Conservation (phyloP, 1,284 basidiomycete genomes). For the Ustilago shanxiensis region DNA sequence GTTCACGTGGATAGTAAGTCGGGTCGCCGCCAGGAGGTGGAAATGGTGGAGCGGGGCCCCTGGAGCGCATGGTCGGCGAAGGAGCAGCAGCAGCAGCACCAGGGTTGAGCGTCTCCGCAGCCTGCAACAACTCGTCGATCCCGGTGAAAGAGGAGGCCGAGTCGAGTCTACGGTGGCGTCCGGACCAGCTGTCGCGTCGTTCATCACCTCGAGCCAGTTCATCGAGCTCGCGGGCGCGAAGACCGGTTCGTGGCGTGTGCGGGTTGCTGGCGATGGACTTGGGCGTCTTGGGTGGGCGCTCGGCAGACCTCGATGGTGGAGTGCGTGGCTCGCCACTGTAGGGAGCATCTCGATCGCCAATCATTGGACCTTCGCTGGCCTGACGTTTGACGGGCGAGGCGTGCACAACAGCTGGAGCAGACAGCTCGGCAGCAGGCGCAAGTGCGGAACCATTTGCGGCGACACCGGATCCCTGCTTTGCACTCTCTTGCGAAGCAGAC, state of each 20-base stretch:
- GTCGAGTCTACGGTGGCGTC: conserved; percentile 41
- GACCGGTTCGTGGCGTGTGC: conserved; percentile 43
- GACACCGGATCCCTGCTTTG: neutral
- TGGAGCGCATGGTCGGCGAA: conserved; percentile 33
- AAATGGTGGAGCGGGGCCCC: conserved; percentile 23
- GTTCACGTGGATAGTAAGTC: conserved; percentile 34
- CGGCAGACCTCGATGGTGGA: conserved; percentile 36
- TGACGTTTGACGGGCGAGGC: conserved; percentile 50
- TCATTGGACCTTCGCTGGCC: conserved; percentile 49
- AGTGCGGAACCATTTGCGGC: conserved; percentile 17
- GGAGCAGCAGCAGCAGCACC: conserved; percentile 44
- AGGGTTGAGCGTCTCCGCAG: conserved; percentile 66
- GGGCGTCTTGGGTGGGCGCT: conserved; percentile 48
- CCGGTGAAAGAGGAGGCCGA: conserved; percentile 59
- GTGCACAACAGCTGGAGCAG: conserved; percentile 19
- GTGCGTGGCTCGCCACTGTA: conserved; percentile 31
- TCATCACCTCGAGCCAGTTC: conserved; percentile 40
- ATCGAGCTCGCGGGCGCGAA: conserved; percentile 41
- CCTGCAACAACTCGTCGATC: conserved; percentile 68
- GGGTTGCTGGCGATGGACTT: conserved; percentile 38
- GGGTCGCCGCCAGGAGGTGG: conserved; percentile 25
- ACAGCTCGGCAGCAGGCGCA: conserved; percentile 37
- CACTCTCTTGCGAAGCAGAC: conserved; percentile 36
- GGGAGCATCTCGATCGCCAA: conserved; percentile 24
- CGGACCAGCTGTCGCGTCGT: conserved; percentile 42